Evolutionary conservation across 2,329 filamentous ascomycete genomes (phyloP).

Genomic region (Coleophoma eucalyptorum): DNA sequence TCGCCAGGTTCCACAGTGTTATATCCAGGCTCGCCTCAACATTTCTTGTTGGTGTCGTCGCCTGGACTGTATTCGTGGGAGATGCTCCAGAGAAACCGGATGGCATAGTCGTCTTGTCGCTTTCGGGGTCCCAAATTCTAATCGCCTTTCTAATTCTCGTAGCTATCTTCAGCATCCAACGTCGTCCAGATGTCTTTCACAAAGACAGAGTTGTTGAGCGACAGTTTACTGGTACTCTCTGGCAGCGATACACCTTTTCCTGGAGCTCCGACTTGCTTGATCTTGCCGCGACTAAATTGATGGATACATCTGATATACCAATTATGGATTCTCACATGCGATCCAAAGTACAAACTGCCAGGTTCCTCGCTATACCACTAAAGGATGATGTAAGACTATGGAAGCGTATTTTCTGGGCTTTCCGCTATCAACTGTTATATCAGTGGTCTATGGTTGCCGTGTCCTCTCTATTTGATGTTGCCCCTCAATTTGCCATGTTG

Average conservation of each 20-base stretch:
- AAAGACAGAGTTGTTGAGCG: slow-evolving; percentile 57
- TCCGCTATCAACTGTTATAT: slow-evolving; percentile 46
- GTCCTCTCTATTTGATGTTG: slow-evolving; percentile 10
- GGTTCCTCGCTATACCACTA: slow-evolving; percentile 43
- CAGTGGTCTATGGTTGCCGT: slow-evolving; percentile 39
- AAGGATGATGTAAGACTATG: slow-evolving; percentile 45
- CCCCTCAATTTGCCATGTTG: slow-evolving; percentile 14
- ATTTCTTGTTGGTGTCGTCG: slow-evolving; percentile 9
- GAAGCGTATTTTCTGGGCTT: slow-evolving; percentile 50
- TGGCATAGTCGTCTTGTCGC: slow-evolving; percentile 1
- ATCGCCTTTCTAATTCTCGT: slow-evolving; percentile 3
- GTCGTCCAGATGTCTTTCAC: slow-evolving; percentile 62
- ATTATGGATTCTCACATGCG: slow-evolving; percentile 51
- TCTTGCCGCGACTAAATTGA: slow-evolving; percentile 50
- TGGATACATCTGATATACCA: slow-evolving; percentile 59
- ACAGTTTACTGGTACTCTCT: slow-evolving; percentile 56
- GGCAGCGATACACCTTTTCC: slow-evolving; percentile 58
- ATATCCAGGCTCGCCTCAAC: slow-evolving; percentile 10
- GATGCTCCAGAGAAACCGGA: background rate
- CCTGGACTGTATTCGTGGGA: slow-evolving; percentile 3
- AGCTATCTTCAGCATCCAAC: slow-evolving; percentile 40
- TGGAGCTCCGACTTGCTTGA: slow-evolving; percentile 56
- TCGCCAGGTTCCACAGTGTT: slow-evolving; percentile 11
- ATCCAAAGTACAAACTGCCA: slow-evolving; percentile 41
- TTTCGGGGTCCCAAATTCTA: slow-evolving; percentile 10